phyloP scores from a whole-genome alignment of 2,329 filamentous ascomycete genomes.

The Epichloe coenophiala region DNA sequence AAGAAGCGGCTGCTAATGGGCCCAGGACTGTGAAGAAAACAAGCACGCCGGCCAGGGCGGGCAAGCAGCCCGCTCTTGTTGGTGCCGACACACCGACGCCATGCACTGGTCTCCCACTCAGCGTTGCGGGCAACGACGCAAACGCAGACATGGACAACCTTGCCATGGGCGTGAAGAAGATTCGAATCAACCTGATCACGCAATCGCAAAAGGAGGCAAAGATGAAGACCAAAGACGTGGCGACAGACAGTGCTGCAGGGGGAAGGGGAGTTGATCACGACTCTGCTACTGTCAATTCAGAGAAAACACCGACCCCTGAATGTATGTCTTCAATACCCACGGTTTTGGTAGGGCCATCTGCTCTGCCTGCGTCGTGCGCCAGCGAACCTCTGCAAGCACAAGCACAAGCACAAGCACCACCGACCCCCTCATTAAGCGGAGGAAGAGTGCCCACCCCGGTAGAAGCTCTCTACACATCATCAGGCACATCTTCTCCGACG shows the following conservation, averaged over 20 bases:
- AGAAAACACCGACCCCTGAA: background rate
- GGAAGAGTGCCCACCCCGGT: conserved; percentile 12
- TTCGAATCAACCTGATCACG: conserved; percentile 48
- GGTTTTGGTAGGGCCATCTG: background rate
- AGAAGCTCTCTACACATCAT: conserved; percentile 12
- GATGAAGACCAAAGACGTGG: conserved; percentile 15
- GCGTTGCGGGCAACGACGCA: conserved; percentile 5
- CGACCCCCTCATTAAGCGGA: conserved; percentile 12
- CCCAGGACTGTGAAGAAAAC: conserved; percentile 25
- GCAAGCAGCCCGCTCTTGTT: conserved; percentile 7
- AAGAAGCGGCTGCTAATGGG: conserved; percentile 22
- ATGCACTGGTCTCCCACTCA: conserved; percentile 1
- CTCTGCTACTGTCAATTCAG: background rate
- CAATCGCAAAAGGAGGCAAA: conserved; percentile 43
- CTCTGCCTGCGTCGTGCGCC: background rate
- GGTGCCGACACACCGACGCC: conserved; percentile 7
- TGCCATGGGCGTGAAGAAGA: conserved; percentile 46
- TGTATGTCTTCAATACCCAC: background rate
- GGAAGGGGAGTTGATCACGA: background rate
- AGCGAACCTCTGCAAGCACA: conserved; percentile 1
- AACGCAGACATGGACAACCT: conserved; percentile 38
- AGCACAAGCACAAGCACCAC: conserved; percentile 8
- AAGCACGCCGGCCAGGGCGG: conserved; percentile 10
- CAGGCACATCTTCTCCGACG: conserved; percentile 11
- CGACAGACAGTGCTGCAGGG: background rate